Conservation (phyloP, 1,284 basidiomycete genomes). For the Vanrija sp. region DNA sequence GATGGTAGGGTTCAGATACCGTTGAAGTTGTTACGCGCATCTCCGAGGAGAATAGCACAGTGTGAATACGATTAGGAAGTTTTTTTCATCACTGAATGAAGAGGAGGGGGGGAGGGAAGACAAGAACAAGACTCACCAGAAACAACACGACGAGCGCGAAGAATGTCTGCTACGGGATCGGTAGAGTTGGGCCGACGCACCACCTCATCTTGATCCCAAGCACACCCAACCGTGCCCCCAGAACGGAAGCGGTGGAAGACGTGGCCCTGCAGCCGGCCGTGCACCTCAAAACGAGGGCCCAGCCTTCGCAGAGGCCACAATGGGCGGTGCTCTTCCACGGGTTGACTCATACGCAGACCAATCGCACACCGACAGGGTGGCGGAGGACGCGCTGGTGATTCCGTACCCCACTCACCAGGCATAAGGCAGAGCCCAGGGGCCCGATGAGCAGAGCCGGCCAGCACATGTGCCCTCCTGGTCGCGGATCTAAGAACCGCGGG, state of each 20-base stretch:
- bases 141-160: neutral
- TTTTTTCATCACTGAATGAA: slow-evolving; percentile 38
- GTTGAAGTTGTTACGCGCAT: slow-evolving; percentile 45
- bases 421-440: neutral
- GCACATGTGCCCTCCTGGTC: slow-evolving; percentile 37
- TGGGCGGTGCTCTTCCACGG: slow-evolving; percentile 42
- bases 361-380: slow-evolving; percentile 46
- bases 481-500: slow-evolving; percentile 51
- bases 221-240: slow-evolving; percentile 9
- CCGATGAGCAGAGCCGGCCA: slow-evolving; percentile 19
- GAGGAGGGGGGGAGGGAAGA: neutral
- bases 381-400: slow-evolving; percentile 32
- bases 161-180: slow-evolving; percentile 18
- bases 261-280: neutral
- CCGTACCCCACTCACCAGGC: slow-evolving; percentile 2
- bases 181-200: neutral
- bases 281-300: slow-evolving; percentile 1
- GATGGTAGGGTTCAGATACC: slow-evolving; percentile 42
- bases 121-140: slow-evolving; percentile 8
- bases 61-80: slow-evolving; percentile 51
- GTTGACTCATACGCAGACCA: slow-evolving; percentile 50
- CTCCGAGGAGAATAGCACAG: slow-evolving; percentile 42
- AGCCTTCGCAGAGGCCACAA: neutral
- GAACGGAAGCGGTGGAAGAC: slow-evolving; percentile 1
- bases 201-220: neutral